A percentile compares a stretch with the other conserved stretches of the same genome.
These are phyloP conservation scores for Ilyonectria robusta DNA, from an alignment of 2,329 filamentous ascomycete genomes.

Conservation along the genomic window DNA sequence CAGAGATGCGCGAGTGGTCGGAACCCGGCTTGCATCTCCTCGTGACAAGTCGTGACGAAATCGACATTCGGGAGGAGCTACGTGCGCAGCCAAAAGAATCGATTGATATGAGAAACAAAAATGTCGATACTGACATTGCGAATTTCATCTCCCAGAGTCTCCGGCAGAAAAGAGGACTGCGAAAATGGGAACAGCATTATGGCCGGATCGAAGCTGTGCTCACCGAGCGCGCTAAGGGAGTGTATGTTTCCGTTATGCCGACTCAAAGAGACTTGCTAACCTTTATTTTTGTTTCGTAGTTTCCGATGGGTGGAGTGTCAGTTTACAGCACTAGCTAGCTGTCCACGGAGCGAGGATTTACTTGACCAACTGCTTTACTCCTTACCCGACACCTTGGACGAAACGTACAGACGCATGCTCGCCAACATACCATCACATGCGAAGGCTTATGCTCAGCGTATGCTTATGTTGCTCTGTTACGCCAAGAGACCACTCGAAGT, in stretches of 20 bases:
- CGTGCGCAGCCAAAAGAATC: neutral
- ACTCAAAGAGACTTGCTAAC: neutral
- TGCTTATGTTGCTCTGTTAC: constrained; percentile 23
- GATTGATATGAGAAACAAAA: neutral
- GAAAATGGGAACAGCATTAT: constrained; percentile 22
- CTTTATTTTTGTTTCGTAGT: constrained; percentile 19
- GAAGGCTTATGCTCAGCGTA: constrained; percentile 11
- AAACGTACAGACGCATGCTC: constrained; percentile 45
- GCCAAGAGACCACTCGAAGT: too few relatives aligned
- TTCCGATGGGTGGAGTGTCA: constrained; percentile 47
- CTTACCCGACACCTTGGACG: constrained; percentile 45
- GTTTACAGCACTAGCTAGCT: constrained; percentile 33
- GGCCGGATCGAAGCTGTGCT: constrained; percentile 18
- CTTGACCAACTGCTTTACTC: constrained; percentile 45
- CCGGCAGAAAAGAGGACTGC: constrained; percentile 14
- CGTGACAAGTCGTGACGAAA: constrained; percentile 52
- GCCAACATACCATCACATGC: constrained; percentile 1
- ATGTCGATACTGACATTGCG: constrained; percentile 28
- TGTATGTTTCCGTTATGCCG: neutral
- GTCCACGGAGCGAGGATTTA: constrained; percentile 24
- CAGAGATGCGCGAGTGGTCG: constrained; percentile 42
- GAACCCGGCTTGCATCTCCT: constrained; percentile 48
- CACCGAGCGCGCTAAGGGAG: constrained; percentile 21
- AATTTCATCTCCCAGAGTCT: constrained; percentile 26
- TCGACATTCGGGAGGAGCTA: constrained; percentile 45